phyloP scores from a whole-genome alignment of 257 asterid genomes.

The Sherardia arvensis region DNA sequence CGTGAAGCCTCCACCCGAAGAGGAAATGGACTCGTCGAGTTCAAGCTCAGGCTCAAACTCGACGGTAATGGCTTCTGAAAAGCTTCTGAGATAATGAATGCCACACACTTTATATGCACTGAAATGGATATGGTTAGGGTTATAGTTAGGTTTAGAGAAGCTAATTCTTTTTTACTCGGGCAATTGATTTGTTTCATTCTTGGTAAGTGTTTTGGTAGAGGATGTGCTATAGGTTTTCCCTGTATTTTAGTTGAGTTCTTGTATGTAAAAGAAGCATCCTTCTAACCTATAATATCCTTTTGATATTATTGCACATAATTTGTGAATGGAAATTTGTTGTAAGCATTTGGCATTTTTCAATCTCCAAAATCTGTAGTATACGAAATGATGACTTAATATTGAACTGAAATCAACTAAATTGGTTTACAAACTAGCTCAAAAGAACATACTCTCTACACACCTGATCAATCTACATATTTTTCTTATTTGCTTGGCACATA shows the following conservation, averaged over 20 bases:
- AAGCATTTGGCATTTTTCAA: background rate
- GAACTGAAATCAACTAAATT: too few relatives aligned
- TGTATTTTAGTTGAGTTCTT: constrained; percentile 22
- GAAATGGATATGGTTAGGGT: constrained; percentile 13
- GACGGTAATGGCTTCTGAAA: constrained; percentile 15
- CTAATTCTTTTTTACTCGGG: constrained; percentile 12
- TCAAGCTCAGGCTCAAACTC: constrained; percentile 4
- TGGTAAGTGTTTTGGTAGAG: constrained; percentile 20
- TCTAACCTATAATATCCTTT: constrained; percentile 11
- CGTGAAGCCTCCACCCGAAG: constrained; percentile 64
- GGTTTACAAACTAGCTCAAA: too few relatives aligned
- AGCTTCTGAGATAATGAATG: constrained; percentile 35
- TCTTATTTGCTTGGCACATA: too few relatives aligned
- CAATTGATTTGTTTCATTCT: constrained; percentile 28
- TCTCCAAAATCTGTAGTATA: background rate
- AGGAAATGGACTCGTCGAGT: constrained; percentile 29
- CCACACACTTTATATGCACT: background rate
- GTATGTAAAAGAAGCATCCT: constrained; percentile 33
- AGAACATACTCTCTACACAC: too few relatives aligned
- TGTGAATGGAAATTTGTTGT: constrained; percentile 1
- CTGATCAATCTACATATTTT: too few relatives aligned
- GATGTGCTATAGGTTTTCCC: constrained; percentile 33
- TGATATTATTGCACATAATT: background rate
- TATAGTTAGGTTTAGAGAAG: constrained; percentile 11
- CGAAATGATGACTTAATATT: too few relatives aligned